These are phyloP conservation scores for Astraeus odoratus DNA, from an alignment of 768 basidiomycete genomes.

Conservation along the genomic window DNA sequence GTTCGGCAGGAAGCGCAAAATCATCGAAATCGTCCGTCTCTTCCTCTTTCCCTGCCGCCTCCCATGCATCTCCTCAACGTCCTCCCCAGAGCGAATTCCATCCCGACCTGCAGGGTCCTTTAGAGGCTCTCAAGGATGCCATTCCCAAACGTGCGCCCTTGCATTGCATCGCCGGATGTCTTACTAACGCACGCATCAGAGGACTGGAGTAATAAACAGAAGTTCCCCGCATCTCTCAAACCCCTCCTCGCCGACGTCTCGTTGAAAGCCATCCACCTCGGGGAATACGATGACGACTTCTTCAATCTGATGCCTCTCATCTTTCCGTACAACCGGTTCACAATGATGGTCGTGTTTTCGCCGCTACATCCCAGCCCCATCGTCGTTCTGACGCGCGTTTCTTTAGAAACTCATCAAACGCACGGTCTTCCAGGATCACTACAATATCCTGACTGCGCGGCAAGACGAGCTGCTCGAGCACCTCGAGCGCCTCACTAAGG, in stretches of 20 bases:
- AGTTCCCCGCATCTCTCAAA: constrained; percentile 81
- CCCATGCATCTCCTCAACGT: neutral
- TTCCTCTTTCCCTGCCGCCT: neutral
- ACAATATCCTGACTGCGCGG: constrained; percentile 53
- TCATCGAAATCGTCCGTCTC: constrained; percentile 53
- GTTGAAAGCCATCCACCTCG: constrained; percentile 69
- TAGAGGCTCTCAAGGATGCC: constrained; percentile 54
- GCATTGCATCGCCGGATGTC: neutral
- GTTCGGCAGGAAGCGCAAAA: constrained; percentile 67
- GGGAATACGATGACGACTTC: constrained; percentile 88
- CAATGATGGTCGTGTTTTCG: constrained; percentile 65
- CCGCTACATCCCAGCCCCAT: neutral
- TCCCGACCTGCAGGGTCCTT: constrained; percentile 53
- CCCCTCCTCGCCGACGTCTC: constrained; percentile 67
- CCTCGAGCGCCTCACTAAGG: constrained; percentile 53
- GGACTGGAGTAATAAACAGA: constrained; percentile 74
- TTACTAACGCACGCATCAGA: constrained; percentile 36
- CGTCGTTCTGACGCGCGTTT: constrained; percentile 7
- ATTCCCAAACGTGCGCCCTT: constrained; percentile 47
- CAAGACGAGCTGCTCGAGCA: constrained; percentile 65
- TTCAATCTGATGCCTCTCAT: constrained; percentile 82
- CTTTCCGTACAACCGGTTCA: constrained; percentile 94
- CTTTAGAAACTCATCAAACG: constrained; percentile 86
- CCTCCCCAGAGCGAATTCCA: constrained; percentile 55
- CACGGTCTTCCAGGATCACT: constrained; percentile 74